Evolutionary conservation across 2,329 filamentous ascomycete species (phyloP).

Genomic region (Epichloe sylvatica): DNA sequence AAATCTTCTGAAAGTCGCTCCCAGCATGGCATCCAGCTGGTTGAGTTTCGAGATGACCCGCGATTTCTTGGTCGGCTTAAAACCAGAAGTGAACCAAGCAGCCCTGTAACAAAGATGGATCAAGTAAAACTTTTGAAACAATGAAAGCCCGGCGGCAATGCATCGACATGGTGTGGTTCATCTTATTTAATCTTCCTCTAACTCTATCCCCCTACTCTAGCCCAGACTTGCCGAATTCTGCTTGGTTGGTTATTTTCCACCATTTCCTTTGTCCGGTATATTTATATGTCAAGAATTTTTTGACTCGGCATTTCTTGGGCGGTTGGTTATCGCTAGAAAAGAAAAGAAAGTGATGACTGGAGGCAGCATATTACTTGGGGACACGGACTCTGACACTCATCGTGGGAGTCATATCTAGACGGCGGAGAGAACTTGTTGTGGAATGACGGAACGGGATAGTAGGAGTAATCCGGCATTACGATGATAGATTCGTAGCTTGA

Average conservation of each 20-base stretch:
- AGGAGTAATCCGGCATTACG: not conserved
- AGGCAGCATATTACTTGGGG: not conserved
- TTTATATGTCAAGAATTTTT: not conserved
- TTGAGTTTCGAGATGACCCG: slow-evolving; percentile 89
- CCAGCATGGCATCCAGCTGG: slow-evolving; percentile 98
- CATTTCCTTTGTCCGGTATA: not conserved
- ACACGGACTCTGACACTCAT: not conserved
- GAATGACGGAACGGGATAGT: not conserved
- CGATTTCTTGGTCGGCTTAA: slow-evolving; percentile 62
- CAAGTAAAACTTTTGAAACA: slow-evolving; percentile 1
- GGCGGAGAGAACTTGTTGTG: not conserved
- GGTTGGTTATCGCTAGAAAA: slow-evolving; percentile 5
- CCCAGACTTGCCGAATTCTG: not conserved
- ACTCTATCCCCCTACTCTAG: not conserved
- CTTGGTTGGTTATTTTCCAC: not conserved
- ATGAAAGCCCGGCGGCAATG: not conserved
- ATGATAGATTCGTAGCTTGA: slow-evolving; percentile 5
- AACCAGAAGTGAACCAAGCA: slow-evolving; percentile 24
- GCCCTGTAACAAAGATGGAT: slow-evolving; percentile 12
- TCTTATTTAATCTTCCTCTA: not conserved
- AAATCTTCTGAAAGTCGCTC: slow-evolving; percentile 91
- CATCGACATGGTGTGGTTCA: slow-evolving; percentile 1
- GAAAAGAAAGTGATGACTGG: not conserved
- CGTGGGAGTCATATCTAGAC: not conserved
- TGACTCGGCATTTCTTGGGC: slow-evolving; percentile 5